Conservation (phyloP, 352 stramenopile genomes). For the Pythium chondricola region DNA sequence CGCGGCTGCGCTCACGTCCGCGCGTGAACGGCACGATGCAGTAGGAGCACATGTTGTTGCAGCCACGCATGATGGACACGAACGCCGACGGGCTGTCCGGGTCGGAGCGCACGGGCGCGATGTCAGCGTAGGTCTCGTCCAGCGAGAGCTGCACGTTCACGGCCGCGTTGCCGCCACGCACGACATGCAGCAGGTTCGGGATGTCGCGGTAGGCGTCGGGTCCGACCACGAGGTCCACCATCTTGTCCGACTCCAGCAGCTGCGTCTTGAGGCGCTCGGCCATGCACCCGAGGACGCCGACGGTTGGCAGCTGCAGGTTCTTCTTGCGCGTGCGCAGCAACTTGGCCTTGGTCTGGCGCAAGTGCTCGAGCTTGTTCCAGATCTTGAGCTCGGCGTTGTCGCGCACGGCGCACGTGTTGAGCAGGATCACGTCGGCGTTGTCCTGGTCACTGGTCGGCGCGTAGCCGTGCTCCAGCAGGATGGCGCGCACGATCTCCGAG, state of each 20-base stretch:
- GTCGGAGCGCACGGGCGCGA: conserved; percentile 90
- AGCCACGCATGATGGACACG: conserved; percentile 98
- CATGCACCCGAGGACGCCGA: conserved; percentile 99
- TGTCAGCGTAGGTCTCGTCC: conserved; percentile 98
- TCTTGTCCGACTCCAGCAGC: conserved; percentile 92
- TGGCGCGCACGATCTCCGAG: conserved; percentile 95
- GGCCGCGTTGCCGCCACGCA: conserved; percentile 68
- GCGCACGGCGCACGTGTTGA: conserved; percentile 99
- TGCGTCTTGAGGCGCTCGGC: conserved; percentile 97
- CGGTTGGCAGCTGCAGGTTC: conserved; percentile 51
- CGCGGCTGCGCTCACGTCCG: conserved; percentile 91
- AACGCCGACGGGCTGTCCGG: conserved; percentile 88
- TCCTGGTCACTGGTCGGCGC: conserved; percentile 51
- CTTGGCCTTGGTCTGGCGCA: conserved; percentile 76
- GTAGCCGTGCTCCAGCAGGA: conserved; percentile 84
- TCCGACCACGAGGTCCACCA: conserved; percentile 97
- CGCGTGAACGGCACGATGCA: conserved; percentile 99
- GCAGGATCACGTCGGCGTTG: conserved; percentile 92
- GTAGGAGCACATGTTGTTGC: conserved; percentile 99
- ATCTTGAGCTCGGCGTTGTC: conserved; percentile 98
- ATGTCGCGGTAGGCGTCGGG: conserved; percentile 99
- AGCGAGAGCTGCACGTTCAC: conserved; percentile 96
- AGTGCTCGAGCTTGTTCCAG: conserved; percentile 77
- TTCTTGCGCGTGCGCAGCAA: conserved; percentile 51
- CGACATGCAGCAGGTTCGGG: conserved; percentile 87